Evolutionary conservation across 768 basidiomycete species (phyloP).

Genomic region (Psilocybe tampanensis): DNA sequence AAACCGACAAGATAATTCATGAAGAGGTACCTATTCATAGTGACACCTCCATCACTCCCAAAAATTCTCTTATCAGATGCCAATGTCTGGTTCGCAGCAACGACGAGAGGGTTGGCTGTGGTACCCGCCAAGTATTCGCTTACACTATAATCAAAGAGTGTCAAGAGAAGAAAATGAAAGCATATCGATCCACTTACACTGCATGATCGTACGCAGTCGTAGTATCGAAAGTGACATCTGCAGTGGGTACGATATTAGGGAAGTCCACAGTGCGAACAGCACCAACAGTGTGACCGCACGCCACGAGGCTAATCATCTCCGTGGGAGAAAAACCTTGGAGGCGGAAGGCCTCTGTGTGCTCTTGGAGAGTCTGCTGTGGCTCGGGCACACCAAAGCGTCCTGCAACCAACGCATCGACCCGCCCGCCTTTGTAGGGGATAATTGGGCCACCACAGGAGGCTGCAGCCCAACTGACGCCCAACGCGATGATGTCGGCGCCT

Average conservation of each 20-base stretch:
- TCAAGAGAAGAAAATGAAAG: neutral
- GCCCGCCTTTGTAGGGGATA: constrained; percentile 43
- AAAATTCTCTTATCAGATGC: constrained; percentile 44
- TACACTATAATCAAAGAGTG: constrained; percentile 27
- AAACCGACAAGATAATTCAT: neutral
- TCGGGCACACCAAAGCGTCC: constrained; percentile 43
- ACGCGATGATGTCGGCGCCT: constrained; percentile 47
- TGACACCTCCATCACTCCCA: constrained; percentile 38
- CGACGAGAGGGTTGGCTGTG: constrained; percentile 40
- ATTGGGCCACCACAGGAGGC: constrained; percentile 47
- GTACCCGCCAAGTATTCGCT: constrained; percentile 41
- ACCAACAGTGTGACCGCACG: constrained; percentile 49
- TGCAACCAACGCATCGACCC: constrained; percentile 40
- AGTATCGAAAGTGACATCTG: constrained; percentile 33
- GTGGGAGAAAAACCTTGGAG: constrained; percentile 39
- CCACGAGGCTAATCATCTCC: constrained; percentile 49
- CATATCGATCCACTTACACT: constrained; percentile 39
- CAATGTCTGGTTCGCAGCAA: constrained; percentile 33
- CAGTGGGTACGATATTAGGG: constrained; percentile 34
- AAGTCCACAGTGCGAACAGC: constrained; percentile 44
- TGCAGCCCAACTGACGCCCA: constrained; percentile 39
- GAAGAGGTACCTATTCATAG: constrained; percentile 38
- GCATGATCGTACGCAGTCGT: constrained; percentile 37
- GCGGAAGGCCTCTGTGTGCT: constrained; percentile 37
- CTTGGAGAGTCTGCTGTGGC: constrained; percentile 37